Conservation (phyloP, 139 green algal genomes). For the Tetradesmus obliquus region DNA sequence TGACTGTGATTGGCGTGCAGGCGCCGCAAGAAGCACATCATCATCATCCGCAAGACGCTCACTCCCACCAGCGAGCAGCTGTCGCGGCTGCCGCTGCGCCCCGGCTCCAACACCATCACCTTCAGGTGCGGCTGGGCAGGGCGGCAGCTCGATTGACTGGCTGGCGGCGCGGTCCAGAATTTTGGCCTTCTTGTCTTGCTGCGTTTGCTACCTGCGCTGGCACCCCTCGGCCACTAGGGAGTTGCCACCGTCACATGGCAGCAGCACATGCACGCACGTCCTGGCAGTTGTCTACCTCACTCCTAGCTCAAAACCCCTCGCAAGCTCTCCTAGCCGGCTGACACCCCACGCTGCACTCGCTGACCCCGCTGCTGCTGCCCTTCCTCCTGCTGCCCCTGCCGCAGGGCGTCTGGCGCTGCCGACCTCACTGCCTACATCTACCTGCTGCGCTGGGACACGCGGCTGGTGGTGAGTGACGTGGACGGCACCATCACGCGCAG, state of each 20-base stretch:
- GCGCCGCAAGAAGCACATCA: constrained; percentile 50
- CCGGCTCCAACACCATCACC: constrained; percentile 86
- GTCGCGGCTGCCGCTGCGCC: constrained; percentile 67
- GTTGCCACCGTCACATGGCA: neutral
- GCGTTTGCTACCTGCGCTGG: too few relatives aligned
- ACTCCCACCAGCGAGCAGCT: constrained; percentile 77
- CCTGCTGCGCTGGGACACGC: constrained; percentile 77
- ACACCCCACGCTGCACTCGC: neutral
- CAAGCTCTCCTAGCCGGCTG: too few relatives aligned
- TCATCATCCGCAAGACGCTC: constrained; percentile 67
- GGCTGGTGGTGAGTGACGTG: constrained; percentile 57
- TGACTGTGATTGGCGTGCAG: neutral
- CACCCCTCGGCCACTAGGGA: too few relatives aligned
- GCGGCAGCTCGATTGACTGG: neutral
- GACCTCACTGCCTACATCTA: constrained; percentile 86
- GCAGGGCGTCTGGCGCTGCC: constrained; percentile 28
- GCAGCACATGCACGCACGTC: neutral
- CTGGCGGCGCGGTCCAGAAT: neutral
- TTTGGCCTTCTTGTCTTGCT: neutral
- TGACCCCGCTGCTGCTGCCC: neutral
- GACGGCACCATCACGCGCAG: constrained; percentile 91
- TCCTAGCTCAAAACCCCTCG: too few relatives aligned
- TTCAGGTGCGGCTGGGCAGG: constrained; percentile 64
- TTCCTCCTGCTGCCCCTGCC: too few relatives aligned
- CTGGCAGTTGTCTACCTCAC: too few relatives aligned